These are phyloP conservation scores for Rostrohypoxylon terebratum DNA, from an alignment of 495 filamentous ascomycete species.

Conservation along the genomic window DNA sequence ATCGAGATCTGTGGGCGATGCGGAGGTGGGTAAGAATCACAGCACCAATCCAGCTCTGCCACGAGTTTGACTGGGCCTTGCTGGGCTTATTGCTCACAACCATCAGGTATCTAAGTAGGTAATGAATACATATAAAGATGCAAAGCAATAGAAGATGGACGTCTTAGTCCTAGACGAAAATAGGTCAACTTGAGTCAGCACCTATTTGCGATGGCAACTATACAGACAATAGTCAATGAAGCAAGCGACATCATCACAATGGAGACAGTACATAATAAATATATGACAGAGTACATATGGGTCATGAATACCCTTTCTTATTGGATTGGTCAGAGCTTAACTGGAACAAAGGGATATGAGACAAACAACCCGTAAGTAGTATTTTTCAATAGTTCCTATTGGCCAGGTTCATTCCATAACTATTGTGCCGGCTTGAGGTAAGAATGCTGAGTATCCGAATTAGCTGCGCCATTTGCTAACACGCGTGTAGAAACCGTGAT, in stretches of 20 bases:
- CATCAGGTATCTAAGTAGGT: neutral
- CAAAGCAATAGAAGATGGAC: neutral
- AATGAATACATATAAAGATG: neutral
- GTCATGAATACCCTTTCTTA: conserved; percentile 13
- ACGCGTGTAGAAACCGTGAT: neutral
- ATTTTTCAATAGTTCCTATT: conserved; percentile 14
- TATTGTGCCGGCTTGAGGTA: conserved; percentile 4
- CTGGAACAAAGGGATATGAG: conserved; percentile 13
- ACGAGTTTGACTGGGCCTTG: neutral
- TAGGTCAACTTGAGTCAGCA: neutral
- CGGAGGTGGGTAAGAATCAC: neutral
- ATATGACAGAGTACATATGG: conserved; percentile 1
- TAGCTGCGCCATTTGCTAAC: neutral
- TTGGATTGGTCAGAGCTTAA: conserved; percentile 13
- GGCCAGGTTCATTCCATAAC: conserved; percentile 8
- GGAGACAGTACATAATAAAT: conserved; percentile 8
- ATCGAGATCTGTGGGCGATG: conserved; percentile 1
- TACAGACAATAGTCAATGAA: neutral
- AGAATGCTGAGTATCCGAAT: neutral
- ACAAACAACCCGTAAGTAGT: conserved; percentile 19
- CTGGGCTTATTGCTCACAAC: neutral
- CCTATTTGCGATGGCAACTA: neutral
- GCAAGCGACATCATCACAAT: neutral
- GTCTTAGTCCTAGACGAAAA: neutral
- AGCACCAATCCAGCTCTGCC: conserved; percentile 16